Evolutionary conservation across 1,284 basidiomycete species (phyloP).

Genomic region (Tilletia caries): DNA sequence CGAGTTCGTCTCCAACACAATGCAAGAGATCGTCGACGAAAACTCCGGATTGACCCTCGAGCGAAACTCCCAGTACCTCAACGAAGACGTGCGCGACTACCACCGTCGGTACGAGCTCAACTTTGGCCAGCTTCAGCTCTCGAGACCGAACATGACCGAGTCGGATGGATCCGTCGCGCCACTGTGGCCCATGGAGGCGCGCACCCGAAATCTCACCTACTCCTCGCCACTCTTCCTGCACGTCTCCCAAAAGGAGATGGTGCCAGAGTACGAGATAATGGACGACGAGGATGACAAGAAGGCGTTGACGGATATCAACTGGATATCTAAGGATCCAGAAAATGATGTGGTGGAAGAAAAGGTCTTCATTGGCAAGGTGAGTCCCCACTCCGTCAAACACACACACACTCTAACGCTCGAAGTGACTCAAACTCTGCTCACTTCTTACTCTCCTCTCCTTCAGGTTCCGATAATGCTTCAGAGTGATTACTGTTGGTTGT

Average conservation of each 20-base stretch:
- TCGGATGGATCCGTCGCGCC: conserved; percentile 89
- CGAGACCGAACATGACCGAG: conserved; percentile 88
- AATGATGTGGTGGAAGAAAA: conserved; percentile 62
- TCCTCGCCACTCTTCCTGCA: conserved; percentile 95
- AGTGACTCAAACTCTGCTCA: too few relatives aligned
- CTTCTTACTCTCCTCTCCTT: not conserved
- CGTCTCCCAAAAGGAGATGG: conserved; percentile 79
- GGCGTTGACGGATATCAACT: conserved; percentile 61
- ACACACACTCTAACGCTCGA: not conserved
- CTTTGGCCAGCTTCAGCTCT: conserved; percentile 96
- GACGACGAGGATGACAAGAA: conserved; percentile 59
- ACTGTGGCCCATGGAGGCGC: conserved; percentile 95
- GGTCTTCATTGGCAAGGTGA: conserved; percentile 91
- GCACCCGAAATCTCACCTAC: conserved; percentile 89
- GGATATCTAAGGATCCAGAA: conserved; percentile 63
- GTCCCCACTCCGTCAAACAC: conserved; percentile 28
- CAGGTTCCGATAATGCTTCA: conserved; percentile 97
- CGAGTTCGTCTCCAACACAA: conserved; percentile 99
- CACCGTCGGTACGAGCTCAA: conserved; percentile 90
- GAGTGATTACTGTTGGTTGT: conserved; percentile 89
- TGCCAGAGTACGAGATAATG: conserved; percentile 71
- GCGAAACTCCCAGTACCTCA: conserved; percentile 88
- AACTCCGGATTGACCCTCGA: conserved; percentile 88
- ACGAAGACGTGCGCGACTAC: conserved; percentile 51
- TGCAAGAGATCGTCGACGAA: conserved; percentile 99